Base-by-base conservation (phyloP, 2,329 filamentous ascomycete genomes). In the Pseudogymnoascus sp. region DNA sequence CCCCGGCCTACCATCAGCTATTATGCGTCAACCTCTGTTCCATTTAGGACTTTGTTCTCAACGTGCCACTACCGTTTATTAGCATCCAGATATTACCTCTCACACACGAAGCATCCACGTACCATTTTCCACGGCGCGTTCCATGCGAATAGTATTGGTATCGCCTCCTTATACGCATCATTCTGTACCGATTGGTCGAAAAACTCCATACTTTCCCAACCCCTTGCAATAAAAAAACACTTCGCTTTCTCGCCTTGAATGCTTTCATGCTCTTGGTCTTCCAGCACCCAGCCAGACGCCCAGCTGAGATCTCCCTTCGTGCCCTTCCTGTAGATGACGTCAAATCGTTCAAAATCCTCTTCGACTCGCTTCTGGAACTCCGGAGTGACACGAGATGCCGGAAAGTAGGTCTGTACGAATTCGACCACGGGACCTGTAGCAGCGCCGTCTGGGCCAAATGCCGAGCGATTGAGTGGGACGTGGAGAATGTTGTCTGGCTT, bases 401-500 rank as follows among this genome's bases (percentile, higher is more conserved):
- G 65, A 60, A 66, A 67, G 44, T 56, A 67, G 26, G 10, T 59
- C n/a, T 66, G 65, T 31, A 65, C 65, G 31, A 37, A 66, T 66
- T 67, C 65, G 15, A 66, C 44, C 3, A 67, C 50, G 31, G 46
- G 60, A n/a, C 60, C 65, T 15, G 65, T 63, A 31, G 63, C 63
- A 40, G 56, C 60, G 2, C 65, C 65, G 46, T 63, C 42, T n/a
- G 65, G 50, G 7, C 63, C 63, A 29, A 67, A 65, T 35, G 63
- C 65, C 21, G 65, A 60, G 15, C 59, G 60, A 50, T 40, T 44
- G 60, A 66, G 65, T 7, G 7, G 2, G 31, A 63, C 64, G 64
- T 66, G 63, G 61, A 63, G 40, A 64, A 63, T 63, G 63, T 59
- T 21, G 13, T 50, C 61, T 56, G 63, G 63, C 61, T 63, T 61